phyloP scores from a whole-genome alignment of 169 alveolate species.

The Eimeria mitis region DNA sequence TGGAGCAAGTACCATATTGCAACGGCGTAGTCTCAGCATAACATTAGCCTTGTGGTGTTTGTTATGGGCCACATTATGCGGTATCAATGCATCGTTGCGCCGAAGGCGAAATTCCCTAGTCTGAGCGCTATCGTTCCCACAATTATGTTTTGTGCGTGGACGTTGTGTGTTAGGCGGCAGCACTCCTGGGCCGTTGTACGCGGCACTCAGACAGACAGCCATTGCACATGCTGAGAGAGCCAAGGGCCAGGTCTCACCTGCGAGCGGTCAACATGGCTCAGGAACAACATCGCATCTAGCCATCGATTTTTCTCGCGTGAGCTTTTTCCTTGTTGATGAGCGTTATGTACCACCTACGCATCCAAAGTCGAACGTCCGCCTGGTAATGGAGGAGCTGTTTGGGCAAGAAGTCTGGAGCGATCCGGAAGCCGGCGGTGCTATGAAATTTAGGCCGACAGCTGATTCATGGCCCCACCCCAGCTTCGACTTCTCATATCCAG shows the following conservation, averaged over 20 bases:
- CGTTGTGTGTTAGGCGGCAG: conserved; percentile 62
- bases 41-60: background rate
- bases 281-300: background rate
- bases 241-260: background rate
- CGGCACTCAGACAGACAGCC: conserved; percentile 75
- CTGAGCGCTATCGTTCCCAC: background rate
- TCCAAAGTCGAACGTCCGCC: conserved; percentile 75
- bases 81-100: background rate
- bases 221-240: background rate
- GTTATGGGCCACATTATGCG: background rate
- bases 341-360: conserved; percentile 80
- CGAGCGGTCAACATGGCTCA: background rate
- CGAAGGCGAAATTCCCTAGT: background rate
- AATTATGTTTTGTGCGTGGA: background rate
- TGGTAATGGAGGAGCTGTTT: conserved; percentile 70
- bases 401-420: conserved; percentile 76
- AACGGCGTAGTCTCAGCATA: background rate
- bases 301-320: conserved; percentile 76
- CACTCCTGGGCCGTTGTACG: conserved; percentile 76
- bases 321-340: conserved; percentile 83
- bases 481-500: conserved; percentile 70
- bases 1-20: background rate
- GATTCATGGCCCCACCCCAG: conserved; percentile 55
- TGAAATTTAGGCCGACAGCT: conserved; percentile 62
- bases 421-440: conserved; percentile 7